Conservation (phyloP, 305 asterid species). For the Fraxinus dipetala region DNA sequence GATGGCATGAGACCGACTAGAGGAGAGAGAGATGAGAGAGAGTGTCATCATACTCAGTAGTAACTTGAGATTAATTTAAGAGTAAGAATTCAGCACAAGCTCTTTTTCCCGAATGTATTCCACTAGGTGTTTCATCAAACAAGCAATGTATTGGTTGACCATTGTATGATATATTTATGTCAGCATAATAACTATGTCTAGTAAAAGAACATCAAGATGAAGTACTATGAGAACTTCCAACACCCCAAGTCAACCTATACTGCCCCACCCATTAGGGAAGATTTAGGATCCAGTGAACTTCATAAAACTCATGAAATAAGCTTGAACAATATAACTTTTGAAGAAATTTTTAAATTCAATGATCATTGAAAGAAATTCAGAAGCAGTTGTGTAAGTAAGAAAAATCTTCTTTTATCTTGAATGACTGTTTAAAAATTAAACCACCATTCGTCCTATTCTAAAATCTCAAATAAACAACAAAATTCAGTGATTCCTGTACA, state of each 20-base stretch:
- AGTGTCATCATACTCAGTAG: neutral
- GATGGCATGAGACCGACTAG: constrained; percentile 96
- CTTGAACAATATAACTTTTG: neutral
- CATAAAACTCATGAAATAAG: neutral
- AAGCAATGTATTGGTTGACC: neutral
- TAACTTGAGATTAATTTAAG: constrained; percentile 2
- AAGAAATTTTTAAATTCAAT: neutral
- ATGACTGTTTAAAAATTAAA: neutral
- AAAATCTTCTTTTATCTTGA: neutral
- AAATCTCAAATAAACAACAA: neutral
- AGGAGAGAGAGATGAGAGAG: constrained; percentile 15
- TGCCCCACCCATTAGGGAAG: neutral
- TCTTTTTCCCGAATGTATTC: neutral
- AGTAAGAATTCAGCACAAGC: neutral
- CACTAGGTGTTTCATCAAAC: neutral
- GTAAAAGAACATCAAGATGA: neutral
- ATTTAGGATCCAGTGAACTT: neutral
- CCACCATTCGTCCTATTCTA: neutral
- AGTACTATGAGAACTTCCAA: neutral
- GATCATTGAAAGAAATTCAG: neutral
- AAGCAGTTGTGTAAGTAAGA: neutral
- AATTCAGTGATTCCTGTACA: neutral
- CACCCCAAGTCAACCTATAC: neutral
- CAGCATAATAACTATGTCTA: neutral
- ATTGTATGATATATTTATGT: neutral